Evolutionary conservation across 2,329 filamentous ascomycete species (phyloP).

Genomic region (Didymella keratinophila): DNA sequence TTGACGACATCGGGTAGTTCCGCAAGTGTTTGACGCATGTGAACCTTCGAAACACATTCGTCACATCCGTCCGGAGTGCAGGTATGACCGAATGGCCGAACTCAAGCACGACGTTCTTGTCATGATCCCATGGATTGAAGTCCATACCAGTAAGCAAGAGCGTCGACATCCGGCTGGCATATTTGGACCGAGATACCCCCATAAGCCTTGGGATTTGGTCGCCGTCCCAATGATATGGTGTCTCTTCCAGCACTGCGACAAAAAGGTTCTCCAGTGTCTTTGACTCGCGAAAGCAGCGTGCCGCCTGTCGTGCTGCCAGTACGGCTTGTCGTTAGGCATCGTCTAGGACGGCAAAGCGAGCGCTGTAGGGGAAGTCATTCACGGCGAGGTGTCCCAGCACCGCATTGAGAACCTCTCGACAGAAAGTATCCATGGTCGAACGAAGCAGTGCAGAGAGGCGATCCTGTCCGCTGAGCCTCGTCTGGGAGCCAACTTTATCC

Average conservation of each 20-base stretch:
- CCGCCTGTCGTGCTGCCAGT: slow-evolving; percentile 12
- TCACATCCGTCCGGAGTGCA: too few species aligned
- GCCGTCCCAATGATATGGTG: slow-evolving; percentile 1
- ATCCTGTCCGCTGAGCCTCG: background rate
- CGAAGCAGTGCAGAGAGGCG: background rate
- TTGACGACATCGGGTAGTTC: too few species aligned
- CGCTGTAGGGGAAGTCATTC: slow-evolving; percentile 8
- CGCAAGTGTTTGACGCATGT: too few species aligned
- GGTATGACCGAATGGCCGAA: background rate
- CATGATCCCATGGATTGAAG: background rate
- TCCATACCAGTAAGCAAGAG: slow-evolving; percentile 11
- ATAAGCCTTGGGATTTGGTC: background rate
- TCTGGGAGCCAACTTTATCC: background rate
- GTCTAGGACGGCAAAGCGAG: slow-evolving; percentile 18
- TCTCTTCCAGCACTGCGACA: slow-evolving; percentile 14
- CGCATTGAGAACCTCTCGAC: slow-evolving; percentile 19
- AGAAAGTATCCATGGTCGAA: slow-evolving; percentile 18
- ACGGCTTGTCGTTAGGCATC: slow-evolving; percentile 9
- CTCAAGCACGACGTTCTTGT: too few species aligned
- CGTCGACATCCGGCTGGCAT: slow-evolving; percentile 4
- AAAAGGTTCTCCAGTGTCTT: slow-evolving; percentile 8
- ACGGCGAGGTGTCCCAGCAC: slow-evolving; percentile 7
- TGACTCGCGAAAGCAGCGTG: slow-evolving; percentile 8
- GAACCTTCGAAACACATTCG: too few species aligned
- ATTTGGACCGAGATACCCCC: background rate